A percentile compares a stretch with the other conserved stretches of the same genome.
Evolutionary conservation across 331 rosid species (phyloP).

Genomic region (Acacia pycnantha): DNA sequence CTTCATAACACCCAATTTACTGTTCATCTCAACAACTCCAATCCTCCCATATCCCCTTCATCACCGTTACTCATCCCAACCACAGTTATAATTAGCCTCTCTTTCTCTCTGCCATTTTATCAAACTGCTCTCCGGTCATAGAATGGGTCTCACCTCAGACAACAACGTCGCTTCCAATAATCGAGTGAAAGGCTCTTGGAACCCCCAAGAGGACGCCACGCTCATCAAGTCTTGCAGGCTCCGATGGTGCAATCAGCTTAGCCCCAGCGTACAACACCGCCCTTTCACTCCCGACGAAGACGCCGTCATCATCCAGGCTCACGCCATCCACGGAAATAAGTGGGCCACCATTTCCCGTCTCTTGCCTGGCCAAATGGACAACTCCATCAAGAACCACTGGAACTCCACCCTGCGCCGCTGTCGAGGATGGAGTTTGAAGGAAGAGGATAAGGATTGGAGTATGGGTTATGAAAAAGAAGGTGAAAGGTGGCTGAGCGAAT

Average conservation of each 20-base stretch:
- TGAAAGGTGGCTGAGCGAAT: too few species aligned
- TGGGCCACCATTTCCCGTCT: constrained; percentile 90
- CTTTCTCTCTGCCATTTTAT: background rate
- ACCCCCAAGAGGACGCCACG: constrained; percentile 72
- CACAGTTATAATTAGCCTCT: background rate
- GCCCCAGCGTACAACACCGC: constrained; percentile 80
- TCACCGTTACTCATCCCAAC: constrained; percentile 19
- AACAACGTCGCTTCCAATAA: constrained; percentile 13
- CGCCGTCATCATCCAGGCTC: constrained; percentile 51
- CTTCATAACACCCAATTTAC: constrained; percentile 47
- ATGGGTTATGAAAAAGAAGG: too few species aligned
- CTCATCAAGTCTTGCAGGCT: constrained; percentile 74
- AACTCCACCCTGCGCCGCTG: constrained; percentile 83
- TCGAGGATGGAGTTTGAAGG: too few species aligned
- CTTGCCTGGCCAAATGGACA: constrained; percentile 83
- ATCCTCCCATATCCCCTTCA: background rate
- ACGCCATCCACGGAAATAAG: constrained; percentile 69
- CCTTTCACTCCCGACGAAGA: constrained; percentile 72
- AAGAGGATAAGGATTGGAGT: too few species aligned
- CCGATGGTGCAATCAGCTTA: constrained; percentile 92
- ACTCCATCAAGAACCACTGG: constrained; percentile 94
- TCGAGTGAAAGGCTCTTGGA: constrained; percentile 86
- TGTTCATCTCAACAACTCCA: constrained; percentile 57
- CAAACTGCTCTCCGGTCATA: background rate
- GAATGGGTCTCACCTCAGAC: background rate